Evolutionary conservation across 1,284 basidiomycete species (phyloP).

Genomic region (Trichosporon sp.): DNA sequence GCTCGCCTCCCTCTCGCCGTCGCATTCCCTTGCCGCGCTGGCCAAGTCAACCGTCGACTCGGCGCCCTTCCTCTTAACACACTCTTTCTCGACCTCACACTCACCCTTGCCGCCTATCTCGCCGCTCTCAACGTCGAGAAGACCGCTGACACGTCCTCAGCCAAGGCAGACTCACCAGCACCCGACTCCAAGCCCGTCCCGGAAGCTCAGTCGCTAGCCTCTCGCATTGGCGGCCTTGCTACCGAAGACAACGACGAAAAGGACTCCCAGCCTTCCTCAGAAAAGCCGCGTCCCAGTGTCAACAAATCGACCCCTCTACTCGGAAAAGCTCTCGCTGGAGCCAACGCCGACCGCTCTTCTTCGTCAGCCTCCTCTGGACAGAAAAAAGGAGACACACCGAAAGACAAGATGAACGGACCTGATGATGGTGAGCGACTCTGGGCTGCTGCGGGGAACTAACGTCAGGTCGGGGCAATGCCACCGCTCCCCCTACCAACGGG

Average conservation of each 20-base stretch:
- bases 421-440: constrained; percentile 23
- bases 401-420: constrained; percentile 19
- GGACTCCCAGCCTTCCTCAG: constrained; percentile 6
- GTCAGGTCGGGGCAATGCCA: constrained; percentile 21
- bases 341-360: constrained; percentile 38
- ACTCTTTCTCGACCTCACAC: neutral
- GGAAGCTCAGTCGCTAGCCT: constrained; percentile 42
- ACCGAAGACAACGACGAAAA: constrained; percentile 31
- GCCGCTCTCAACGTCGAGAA: neutral
- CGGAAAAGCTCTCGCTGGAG: constrained; percentile 48
- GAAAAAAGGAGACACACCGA: constrained; percentile 20
- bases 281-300: constrained; percentile 36
- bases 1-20: neutral
- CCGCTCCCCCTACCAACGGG: constrained; percentile 1
- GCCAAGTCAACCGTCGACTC: neutral
- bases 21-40: neutral
- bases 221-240: constrained; percentile 47
- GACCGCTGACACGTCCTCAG: neutral
- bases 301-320: constrained; percentile 44
- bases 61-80: neutral
- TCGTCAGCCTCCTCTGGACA: constrained; percentile 23
- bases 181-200: constrained; percentile 35
- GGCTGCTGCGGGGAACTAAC: neutral
- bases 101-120: neutral
- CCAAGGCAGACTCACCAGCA: constrained; percentile 15